phyloP scores from a whole-genome alignment of 2,329 filamentous ascomycete genomes.

The Diplodia mutila region DNA sequence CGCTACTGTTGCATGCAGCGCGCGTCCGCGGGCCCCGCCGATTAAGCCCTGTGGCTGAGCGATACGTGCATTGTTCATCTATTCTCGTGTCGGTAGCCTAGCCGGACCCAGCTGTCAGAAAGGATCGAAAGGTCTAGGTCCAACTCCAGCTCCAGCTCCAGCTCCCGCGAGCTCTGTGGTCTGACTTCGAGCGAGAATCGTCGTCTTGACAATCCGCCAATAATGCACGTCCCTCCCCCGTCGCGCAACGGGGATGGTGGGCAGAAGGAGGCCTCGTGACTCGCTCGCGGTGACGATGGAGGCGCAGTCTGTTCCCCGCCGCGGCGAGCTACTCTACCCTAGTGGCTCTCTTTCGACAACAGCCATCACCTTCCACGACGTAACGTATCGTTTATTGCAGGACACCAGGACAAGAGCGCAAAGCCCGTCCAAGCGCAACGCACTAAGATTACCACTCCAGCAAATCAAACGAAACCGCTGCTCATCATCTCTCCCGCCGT shows the following conservation, averaged over 20 bases:
- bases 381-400: not conserved
- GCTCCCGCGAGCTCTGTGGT: too few species aligned
- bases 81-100: not conserved
- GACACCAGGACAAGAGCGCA: not conserved
- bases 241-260: not conserved
- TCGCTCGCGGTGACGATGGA: constrained; percentile 6
- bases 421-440: not conserved
- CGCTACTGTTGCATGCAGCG: not conserved
- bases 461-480: not conserved
- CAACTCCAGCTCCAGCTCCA: too few species aligned
- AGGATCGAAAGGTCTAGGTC: not conserved
- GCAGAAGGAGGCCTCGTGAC: not conserved
- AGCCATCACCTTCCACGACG: not conserved
- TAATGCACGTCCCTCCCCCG: not conserved
- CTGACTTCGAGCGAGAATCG: not conserved
- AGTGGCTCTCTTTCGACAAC: not conserved
- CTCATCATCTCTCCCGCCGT: not conserved
- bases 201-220: not conserved
- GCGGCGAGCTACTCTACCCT: not conserved
- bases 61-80: not conserved
- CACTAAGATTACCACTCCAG: not conserved
- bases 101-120: not conserved
- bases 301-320: constrained; percentile 3
- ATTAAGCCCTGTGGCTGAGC: not conserved
- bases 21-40: too few species aligned